These are phyloP conservation scores for Raphanus raphanistrum DNA, from an alignment of 345 rosid species.

Conservation along the genomic window DNA sequence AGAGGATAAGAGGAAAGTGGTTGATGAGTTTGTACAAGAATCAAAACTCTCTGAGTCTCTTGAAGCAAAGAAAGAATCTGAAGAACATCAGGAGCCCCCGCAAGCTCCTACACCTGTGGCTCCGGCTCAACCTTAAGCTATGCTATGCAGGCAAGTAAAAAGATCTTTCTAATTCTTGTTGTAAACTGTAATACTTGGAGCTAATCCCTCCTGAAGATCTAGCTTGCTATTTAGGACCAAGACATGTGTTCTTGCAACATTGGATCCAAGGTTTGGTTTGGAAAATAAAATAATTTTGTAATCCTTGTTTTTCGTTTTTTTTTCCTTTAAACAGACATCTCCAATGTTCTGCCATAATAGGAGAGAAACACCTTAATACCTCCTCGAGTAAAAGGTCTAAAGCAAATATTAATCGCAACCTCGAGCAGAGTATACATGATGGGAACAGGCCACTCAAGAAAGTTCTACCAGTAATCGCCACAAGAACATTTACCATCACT, in stretches of 20 bases:
- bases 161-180: constrained; percentile 16
- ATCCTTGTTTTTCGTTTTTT: neutral
- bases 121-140: constrained; percentile 28
- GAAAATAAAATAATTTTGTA: constrained; percentile 25
- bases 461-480: too few relatives aligned
- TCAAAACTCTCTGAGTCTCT: constrained; percentile 20
- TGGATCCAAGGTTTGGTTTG: constrained; percentile 25
- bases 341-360: neutral
- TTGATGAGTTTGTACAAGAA: constrained; percentile 57
- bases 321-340: neutral
- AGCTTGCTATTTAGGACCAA: constrained; percentile 29
- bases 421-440: too few relatives aligned
- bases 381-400: neutral
- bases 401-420: too few relatives aligned
- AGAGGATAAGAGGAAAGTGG: constrained; percentile 80
- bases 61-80: constrained; percentile 27
- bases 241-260: constrained; percentile 30
- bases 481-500: too few relatives aligned
- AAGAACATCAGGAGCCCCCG: constrained; percentile 23
- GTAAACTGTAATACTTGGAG: constrained; percentile 25
- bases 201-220: constrained; percentile 18
- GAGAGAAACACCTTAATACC: constrained; percentile 3
- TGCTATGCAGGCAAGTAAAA: constrained; percentile 22
- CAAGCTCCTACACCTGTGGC: constrained; percentile 25
- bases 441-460: too few relatives aligned